Evolutionary conservation across 257 asterid genomes (phyloP).

Genomic region (Capsicum baccatum): DNA sequence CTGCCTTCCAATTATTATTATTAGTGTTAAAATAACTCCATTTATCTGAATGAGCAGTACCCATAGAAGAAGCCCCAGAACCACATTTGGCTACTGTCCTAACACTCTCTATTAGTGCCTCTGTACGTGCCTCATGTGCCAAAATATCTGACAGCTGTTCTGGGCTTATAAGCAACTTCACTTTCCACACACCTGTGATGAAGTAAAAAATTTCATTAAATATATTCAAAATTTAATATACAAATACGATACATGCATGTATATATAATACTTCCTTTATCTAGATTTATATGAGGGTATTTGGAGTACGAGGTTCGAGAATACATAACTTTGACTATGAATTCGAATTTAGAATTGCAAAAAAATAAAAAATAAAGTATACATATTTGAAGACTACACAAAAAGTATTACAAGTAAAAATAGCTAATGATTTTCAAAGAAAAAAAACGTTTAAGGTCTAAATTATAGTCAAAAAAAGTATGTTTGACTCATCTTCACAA

Average conservation of each 20-base stretch:
- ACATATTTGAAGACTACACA: not conserved
- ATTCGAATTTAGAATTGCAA: not conserved
- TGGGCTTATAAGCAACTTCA: conserved; percentile 55
- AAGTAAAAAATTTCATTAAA: not conserved
- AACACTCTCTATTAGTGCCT: conserved; percentile 60
- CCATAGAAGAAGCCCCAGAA: conserved; percentile 28
- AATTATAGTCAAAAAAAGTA: not conserved
- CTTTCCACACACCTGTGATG: conserved; percentile 52
- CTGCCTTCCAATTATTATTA: conserved; percentile 6
- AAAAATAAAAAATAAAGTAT: not conserved
- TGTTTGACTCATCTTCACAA: not conserved
- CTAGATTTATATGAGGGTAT: not conserved
- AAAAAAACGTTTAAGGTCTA: too few relatives aligned
- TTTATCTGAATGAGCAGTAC: conserved; percentile 38
- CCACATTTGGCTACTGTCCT: conserved; percentile 60
- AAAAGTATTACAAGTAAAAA: not conserved
- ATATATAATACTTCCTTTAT: too few relatives aligned
- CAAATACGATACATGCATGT: too few relatives aligned
- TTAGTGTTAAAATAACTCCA: conserved; percentile 39
- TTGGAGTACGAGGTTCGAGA: not conserved
- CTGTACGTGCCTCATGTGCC: conserved; percentile 60
- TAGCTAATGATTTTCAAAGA: not conserved
- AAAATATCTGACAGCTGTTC: conserved; percentile 61
- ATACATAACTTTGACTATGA: not conserved
- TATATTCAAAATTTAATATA: not conserved